Percentiles rank a stretch among this genome's conserved stretches.
Conservation (phyloP, 345 rosid species). For the Corymbia maculata region DNA sequence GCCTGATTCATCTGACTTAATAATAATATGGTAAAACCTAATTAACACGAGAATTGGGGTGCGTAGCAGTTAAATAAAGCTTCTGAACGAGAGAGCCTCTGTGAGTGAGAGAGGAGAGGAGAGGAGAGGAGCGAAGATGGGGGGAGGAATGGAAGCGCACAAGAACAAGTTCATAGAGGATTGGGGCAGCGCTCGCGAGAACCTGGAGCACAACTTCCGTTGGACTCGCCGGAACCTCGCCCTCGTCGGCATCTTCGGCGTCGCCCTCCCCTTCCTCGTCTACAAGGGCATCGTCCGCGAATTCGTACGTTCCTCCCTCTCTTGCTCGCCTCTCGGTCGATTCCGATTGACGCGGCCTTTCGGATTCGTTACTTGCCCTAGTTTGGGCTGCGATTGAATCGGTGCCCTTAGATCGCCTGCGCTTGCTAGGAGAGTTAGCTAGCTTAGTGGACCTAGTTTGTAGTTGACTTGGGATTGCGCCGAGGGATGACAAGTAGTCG, state of each 20-base stretch:
- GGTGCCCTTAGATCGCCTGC: background rate
- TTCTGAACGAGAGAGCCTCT: background rate
- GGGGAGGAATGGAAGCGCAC: conserved; percentile 91
- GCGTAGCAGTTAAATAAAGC: background rate
- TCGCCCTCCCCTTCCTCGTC: conserved; percentile 71
- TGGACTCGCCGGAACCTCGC: conserved; percentile 95
- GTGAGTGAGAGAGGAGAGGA: background rate
- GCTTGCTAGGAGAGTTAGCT: background rate
- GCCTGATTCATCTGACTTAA: background rate
- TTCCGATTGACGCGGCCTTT: background rate
- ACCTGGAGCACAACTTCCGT: conserved; percentile 83
- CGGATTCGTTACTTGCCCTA: background rate
- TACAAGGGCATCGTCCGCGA: conserved; percentile 91
- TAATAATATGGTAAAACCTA: background rate
- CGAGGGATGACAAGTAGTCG: background rate
- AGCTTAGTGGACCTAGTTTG: background rate
- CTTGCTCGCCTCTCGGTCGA: background rate
- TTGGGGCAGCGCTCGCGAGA: conserved; percentile 81
- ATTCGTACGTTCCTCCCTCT: conserved; percentile 28
- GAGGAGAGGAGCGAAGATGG: conserved; percentile 28
- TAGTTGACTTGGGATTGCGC: background rate
- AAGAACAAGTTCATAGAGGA: conserved; percentile 94
- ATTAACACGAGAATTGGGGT: background rate
- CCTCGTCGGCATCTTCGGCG: conserved; percentile 77
- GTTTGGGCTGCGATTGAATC: background rate